These are phyloP conservation scores for Balansia obtecta DNA, from an alignment of 2,329 filamentous ascomycete genomes.

Conservation along the genomic window DNA sequence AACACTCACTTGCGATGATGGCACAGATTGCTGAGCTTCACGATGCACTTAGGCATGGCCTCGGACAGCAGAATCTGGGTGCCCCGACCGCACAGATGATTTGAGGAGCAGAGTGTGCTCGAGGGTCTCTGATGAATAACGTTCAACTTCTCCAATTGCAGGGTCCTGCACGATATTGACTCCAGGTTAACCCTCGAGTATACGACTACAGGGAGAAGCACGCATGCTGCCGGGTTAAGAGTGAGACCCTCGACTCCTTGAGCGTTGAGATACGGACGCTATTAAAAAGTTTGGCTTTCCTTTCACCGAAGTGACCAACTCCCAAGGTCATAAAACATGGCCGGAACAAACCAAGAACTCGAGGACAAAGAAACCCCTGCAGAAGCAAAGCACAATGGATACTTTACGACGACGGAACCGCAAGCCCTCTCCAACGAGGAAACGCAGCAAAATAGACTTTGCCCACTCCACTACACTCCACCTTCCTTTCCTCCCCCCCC, in stretches of 20 bases:
- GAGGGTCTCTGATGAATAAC: too few species aligned
- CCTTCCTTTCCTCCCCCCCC: background rate
- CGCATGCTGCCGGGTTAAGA: too few species aligned
- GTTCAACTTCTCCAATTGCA: background rate
- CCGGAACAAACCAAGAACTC: background rate
- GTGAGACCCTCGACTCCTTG: too few species aligned
- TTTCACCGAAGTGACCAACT: too few species aligned
- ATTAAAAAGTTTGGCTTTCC: too few species aligned
- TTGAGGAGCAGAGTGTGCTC: constrained; percentile 11
- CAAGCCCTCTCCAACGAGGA: constrained; percentile 1
- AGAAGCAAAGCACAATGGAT: background rate
- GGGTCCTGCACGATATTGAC: too few species aligned
- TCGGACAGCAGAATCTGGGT: constrained; percentile 19
- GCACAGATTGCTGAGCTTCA: constrained; percentile 35
- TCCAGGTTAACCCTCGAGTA: too few species aligned
- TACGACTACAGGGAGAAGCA: too few species aligned
- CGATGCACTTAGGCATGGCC: constrained; percentile 25
- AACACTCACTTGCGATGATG: constrained; percentile 34
- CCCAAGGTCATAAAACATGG: too few species aligned
- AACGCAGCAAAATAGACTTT: constrained; percentile 2
- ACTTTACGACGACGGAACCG: background rate
- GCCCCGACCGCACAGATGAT: constrained; percentile 31
- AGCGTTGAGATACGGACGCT: too few species aligned
- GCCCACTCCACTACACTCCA: constrained; percentile 1
- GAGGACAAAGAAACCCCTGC: background rate